Percentiles rank a stretch among this genome's conserved stretches.
Conservation (phyloP, 495 filamentous ascomycete genomes). For the Jackrogersella multiformis region DNA sequence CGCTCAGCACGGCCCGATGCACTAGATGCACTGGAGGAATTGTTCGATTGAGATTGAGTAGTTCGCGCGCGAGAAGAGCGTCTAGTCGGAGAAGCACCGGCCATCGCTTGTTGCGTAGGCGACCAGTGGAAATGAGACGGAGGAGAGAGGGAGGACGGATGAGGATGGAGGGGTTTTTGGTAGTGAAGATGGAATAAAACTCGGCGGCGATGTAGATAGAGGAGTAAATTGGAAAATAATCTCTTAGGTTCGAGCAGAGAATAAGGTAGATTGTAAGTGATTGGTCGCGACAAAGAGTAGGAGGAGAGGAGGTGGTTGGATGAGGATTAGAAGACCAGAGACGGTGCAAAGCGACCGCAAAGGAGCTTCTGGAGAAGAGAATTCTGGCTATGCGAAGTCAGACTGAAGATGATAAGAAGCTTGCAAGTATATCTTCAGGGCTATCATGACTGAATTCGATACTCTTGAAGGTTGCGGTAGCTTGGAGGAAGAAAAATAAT, state of each 20-base stretch:
- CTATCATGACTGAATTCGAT: slow-evolving; percentile 47
- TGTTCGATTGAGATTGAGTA: slow-evolving; percentile 78
- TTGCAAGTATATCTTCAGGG: slow-evolving; percentile 32
- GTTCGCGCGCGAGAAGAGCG: slow-evolving; percentile 91
- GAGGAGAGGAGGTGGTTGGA: slow-evolving; percentile 37
- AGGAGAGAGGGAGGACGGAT: too few species aligned
- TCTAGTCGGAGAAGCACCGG: slow-evolving; percentile 71
- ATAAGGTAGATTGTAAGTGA: slow-evolving; percentile 28
- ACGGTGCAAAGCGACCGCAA: slow-evolving; percentile 18
- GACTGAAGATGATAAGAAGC: slow-evolving; percentile 39
- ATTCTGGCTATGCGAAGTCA: slow-evolving; percentile 39
- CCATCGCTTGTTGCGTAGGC: slow-evolving; percentile 56
- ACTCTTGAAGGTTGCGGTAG: slow-evolving; percentile 24
- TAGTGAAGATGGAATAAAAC: slow-evolving; percentile 9
- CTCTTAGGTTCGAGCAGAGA: slow-evolving; percentile 11
- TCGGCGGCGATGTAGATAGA: slow-evolving; percentile 10
- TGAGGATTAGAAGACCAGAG: slow-evolving; percentile 27
- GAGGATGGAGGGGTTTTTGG: slow-evolving; percentile 10
- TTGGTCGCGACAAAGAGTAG: slow-evolving; percentile 39
- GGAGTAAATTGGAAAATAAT: slow-evolving; percentile 16
- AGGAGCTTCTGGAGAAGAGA: slow-evolving; percentile 30
- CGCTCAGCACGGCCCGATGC: slow-evolving; percentile 70
- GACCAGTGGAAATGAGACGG: slow-evolving; percentile 42
- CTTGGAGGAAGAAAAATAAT: slow-evolving; percentile 14
- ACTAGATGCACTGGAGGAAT: slow-evolving; percentile 81